Conservation (phyloP, 176 grass and related monocot genomes). For the Cenchrus purpureus region DNA sequence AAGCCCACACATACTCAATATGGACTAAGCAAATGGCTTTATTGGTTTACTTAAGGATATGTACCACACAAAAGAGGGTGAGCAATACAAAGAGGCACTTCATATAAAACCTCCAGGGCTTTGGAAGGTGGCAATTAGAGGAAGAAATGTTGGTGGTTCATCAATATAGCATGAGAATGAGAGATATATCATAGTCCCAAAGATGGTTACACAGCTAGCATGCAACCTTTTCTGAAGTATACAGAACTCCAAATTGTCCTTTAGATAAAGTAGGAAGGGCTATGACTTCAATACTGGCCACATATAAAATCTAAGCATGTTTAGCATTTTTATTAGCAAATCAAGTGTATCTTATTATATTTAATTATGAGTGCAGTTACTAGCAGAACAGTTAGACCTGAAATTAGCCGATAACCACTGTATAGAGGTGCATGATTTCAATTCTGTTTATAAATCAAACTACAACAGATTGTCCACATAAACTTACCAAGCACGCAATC, state of each 20-base stretch:
- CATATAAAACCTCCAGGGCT: not conserved
- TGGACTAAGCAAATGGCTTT: not conserved
- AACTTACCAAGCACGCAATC: slow-evolving; percentile 82
- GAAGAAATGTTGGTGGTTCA: not conserved
- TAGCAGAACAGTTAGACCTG: not conserved
- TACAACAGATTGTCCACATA: slow-evolving; percentile 9
- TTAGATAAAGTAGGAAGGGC: slow-evolving; percentile 5
- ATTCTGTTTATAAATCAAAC: not conserved
- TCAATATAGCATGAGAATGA: not conserved
- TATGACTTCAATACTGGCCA: not conserved
- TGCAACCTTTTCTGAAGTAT: not conserved
- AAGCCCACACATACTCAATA: not conserved
- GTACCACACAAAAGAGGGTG: not conserved
- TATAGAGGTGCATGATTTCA: not conserved
- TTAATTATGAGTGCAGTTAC: not conserved
- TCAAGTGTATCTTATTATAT: not conserved
- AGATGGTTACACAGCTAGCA: not conserved
- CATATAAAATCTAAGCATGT: not conserved
- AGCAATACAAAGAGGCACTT: not conserved
- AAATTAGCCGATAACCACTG: slow-evolving; percentile 2
- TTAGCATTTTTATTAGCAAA: not conserved
- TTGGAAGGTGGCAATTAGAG: slow-evolving; percentile 2
- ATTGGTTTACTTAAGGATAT: not conserved
- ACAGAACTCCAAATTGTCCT: not conserved
- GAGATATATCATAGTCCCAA: not conserved